Evolutionary conservation across 257 asterid species (phyloP).

Genomic region (Ehretia macrophylla): DNA sequence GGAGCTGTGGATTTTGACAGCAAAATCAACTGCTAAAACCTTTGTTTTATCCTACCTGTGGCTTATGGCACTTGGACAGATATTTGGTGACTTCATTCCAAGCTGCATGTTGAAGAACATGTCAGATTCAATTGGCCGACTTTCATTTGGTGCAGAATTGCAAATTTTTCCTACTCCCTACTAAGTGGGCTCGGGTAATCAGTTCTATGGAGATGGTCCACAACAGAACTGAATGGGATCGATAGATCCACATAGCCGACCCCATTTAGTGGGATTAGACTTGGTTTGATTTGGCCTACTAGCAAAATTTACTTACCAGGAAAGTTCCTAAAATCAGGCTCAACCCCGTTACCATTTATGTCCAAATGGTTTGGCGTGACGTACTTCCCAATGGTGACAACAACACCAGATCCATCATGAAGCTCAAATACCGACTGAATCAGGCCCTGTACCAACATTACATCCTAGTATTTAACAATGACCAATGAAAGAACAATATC

Average conservation of each 20-base stretch:
- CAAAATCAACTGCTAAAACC: constrained; percentile 8
- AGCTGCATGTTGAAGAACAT: constrained; percentile 41
- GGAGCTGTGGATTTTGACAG: too few relatives aligned
- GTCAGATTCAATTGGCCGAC: constrained; percentile 2
- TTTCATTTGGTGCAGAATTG: too few relatives aligned
- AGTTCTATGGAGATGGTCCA: background rate
- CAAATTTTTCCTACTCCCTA: background rate
- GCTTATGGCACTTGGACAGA: constrained; percentile 67
- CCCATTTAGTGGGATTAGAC: background rate
- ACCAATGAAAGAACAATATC: background rate
- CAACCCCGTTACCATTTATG: constrained; percentile 87
- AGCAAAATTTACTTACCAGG: constrained; percentile 61
- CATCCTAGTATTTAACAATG: background rate
- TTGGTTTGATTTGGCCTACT: background rate
- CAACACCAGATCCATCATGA: constrained; percentile 91
- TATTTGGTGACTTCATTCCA: constrained; percentile 67
- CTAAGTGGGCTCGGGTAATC: background rate
- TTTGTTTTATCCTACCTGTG: constrained; percentile 39
- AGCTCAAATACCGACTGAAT: constrained; percentile 98
- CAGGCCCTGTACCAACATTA: constrained; percentile 60
- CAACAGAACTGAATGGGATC: too few relatives aligned
- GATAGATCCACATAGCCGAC: background rate
- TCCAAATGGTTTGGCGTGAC: constrained; percentile 85
- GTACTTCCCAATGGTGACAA: constrained; percentile 91
- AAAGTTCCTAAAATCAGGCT: constrained; percentile 78